Evolutionary conservation across 208 protist species (phyloP).

Genomic region (Acanthamoeba sp.): DNA sequence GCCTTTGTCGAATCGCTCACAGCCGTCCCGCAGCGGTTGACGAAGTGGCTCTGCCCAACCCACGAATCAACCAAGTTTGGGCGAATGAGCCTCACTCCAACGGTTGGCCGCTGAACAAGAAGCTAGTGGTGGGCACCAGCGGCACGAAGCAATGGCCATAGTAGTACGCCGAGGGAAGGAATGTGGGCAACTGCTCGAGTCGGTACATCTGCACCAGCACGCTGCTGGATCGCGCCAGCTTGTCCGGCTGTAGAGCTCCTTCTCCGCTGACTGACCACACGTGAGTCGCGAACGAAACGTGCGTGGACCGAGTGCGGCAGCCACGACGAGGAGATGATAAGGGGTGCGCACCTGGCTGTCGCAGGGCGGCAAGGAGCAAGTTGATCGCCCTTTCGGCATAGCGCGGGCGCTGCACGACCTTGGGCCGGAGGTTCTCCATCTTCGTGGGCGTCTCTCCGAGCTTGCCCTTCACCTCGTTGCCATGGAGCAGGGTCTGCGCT

Average conservation of each 20-base stretch:
- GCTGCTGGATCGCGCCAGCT: background rate
- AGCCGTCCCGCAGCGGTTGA: background rate
- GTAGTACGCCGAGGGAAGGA: background rate
- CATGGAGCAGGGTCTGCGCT: background rate
- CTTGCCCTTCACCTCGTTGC: background rate
- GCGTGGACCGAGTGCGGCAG: background rate
- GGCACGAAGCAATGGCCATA: background rate
- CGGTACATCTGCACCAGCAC: slow-evolving; percentile 20
- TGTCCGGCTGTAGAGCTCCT: background rate
- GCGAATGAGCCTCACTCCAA: too few relatives aligned
- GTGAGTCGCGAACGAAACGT: background rate
- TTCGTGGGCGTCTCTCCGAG: background rate
- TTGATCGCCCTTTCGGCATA: background rate
- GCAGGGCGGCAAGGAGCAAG: background rate
- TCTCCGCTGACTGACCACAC: background rate
- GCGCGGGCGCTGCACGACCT: slow-evolving; percentile 2
- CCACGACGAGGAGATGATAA: too few relatives aligned
- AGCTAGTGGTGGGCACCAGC: background rate
- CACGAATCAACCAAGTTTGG: background rate
- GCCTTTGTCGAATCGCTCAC: background rate
- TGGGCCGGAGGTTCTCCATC: slow-evolving; percentile 30
- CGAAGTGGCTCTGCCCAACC: background rate
- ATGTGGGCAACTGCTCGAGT: background rate
- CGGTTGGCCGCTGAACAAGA: too few relatives aligned
- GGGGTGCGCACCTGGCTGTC: background rate